Evolutionary conservation across 495 filamentous ascomycete genomes (phyloP).

Genomic region (Penicillium paxilli): DNA sequence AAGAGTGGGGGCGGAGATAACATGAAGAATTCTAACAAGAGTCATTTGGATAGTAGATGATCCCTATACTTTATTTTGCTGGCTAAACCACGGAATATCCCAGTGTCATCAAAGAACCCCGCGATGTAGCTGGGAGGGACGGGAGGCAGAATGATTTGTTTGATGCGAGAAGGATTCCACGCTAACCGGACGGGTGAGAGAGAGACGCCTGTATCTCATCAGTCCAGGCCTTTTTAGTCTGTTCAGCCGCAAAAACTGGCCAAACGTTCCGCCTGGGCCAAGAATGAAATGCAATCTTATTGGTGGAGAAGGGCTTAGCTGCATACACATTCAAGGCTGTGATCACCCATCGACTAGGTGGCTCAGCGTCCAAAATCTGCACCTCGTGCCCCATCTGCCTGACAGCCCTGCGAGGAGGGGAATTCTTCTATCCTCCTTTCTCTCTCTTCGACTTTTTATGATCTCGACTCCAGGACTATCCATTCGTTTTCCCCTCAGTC

Average conservation of each 20-base stretch:
- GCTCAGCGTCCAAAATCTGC: neutral
- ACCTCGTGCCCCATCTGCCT: neutral
- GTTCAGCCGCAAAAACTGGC: neutral
- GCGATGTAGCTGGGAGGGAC: neutral
- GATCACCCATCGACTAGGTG: neutral
- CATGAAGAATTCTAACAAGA: too few relatives aligned
- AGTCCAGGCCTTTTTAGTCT: neutral
- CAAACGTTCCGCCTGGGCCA: neutral
- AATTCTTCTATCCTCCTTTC: neutral
- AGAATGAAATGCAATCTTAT: neutral
- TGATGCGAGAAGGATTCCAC: neutral
- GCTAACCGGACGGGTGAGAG: neutral
- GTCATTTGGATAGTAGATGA: too few relatives aligned
- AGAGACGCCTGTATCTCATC: neutral
- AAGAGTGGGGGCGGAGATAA: neutral
- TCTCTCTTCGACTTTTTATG: neutral
- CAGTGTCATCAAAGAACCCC: neutral
- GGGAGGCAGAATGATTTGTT: neutral
- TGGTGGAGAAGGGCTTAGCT: neutral
- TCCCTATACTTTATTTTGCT: neutral
- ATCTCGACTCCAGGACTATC: too few relatives aligned
- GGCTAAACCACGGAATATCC: neutral
- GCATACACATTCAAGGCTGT: neutral
- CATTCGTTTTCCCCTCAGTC: too few relatives aligned
- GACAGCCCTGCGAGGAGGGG: neutral